phyloP scores from a whole-genome alignment of 2,329 filamentous ascomycete genomes.

The Colletotrichum neosansevieriae region DNA sequence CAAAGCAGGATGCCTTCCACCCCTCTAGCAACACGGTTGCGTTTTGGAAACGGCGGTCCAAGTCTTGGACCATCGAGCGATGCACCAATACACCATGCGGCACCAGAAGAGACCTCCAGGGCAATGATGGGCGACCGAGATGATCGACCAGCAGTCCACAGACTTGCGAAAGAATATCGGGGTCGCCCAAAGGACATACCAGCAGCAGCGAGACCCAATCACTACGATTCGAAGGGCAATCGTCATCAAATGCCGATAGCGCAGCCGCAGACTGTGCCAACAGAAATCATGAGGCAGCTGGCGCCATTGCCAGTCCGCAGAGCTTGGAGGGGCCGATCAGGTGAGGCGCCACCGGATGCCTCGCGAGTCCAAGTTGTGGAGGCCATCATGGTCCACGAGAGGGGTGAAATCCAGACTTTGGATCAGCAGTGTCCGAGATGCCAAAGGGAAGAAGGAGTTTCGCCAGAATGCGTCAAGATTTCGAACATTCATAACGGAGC shows the following conservation, averaged over 20 bases:
- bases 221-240: neutral
- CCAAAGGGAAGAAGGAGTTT: constrained; percentile 43
- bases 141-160: neutral
- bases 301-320: constrained; percentile 18
- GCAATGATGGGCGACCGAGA: neutral
- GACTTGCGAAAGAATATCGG: neutral
- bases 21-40: neutral
- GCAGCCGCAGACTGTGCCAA: neutral
- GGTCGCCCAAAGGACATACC: constrained; percentile 3
- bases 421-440: constrained; percentile 43
- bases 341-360: neutral
- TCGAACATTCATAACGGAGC: constrained; percentile 35
- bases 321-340: constrained; percentile 12
- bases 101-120: neutral
- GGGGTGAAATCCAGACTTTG: constrained; percentile 40
- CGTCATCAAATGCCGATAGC: neutral
- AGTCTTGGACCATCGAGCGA: neutral
- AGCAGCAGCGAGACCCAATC: neutral
- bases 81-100: neutral
- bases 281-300: constrained; percentile 10
- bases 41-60: neutral
- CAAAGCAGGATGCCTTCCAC: constrained; percentile 23
- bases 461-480: constrained; percentile 44
- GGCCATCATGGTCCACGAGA: constrained; percentile 45
- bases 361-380: constrained; percentile 38